phyloP scores from a whole-genome alignment of 352 stramenopile species.

The Pythium plurisporium region DNA sequence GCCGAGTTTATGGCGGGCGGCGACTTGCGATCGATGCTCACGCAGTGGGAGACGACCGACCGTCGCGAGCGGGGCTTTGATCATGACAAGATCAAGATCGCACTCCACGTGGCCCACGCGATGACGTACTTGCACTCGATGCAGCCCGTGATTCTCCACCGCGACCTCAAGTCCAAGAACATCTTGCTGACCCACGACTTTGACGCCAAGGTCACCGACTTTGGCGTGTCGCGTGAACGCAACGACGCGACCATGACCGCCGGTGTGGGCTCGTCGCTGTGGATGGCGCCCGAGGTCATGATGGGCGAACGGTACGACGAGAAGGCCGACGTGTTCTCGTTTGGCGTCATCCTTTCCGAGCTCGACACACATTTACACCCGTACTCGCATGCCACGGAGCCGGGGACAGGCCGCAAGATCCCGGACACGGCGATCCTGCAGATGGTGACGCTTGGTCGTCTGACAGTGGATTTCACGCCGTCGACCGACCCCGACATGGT shows the following conservation, averaged over 20 bases:
- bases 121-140: constrained; percentile 14
- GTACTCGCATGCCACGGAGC: constrained; percentile 18
- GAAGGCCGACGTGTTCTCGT: constrained; percentile 82
- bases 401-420: neutral
- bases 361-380: constrained; percentile 24
- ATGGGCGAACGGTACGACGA: constrained; percentile 27
- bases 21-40: constrained; percentile 34
- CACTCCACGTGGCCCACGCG: constrained; percentile 19
- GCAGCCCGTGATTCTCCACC: constrained; percentile 11
- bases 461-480: constrained; percentile 27
- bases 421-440: constrained; percentile 16
- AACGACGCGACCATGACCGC: constrained; percentile 19
- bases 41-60: constrained; percentile 9
- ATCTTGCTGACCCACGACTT: constrained; percentile 6
- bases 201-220: constrained; percentile 36
- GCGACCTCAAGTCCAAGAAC: constrained; percentile 22
- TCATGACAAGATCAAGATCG: constrained; percentile 38
- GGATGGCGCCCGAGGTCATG: constrained; percentile 33
- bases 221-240: constrained; percentile 28
- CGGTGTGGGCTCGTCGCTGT: constrained; percentile 18
- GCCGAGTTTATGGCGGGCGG: constrained; percentile 43
- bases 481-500: constrained; percentile 9
- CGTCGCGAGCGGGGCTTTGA: constrained; percentile 24
- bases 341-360: constrained; percentile 67
- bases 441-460: constrained; percentile 27